phyloP scores from a whole-genome alignment of 2,329 filamentous ascomycete genomes.

The Xylaria digitata region DNA sequence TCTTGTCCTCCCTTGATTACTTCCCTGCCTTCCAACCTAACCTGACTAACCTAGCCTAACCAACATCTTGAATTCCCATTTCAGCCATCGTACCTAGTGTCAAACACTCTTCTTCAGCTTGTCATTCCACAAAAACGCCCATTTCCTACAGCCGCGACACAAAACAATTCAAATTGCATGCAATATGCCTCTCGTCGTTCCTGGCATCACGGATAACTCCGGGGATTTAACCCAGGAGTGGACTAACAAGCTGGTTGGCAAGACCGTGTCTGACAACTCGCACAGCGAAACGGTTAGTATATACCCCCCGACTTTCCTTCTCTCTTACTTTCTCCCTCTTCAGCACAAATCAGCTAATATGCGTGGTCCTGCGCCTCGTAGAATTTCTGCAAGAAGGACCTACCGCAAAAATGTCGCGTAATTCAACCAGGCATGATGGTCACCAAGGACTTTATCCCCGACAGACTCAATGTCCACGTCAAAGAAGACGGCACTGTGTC shows the following conservation, averaged over 20 bases:
- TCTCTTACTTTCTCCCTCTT: slow-evolving; percentile 11
- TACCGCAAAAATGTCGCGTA: slow-evolving; percentile 67
- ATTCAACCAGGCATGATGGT: slow-evolving; percentile 68
- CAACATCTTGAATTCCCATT: neutral
- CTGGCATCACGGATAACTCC: slow-evolving; percentile 62
- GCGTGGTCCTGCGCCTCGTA: slow-evolving; percentile 45
- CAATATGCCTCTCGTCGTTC: slow-evolving; percentile 74
- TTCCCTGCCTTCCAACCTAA: too few species aligned
- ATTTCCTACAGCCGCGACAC: neutral
- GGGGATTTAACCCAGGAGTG: slow-evolving; percentile 64
- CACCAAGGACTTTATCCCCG: slow-evolving; percentile 66
- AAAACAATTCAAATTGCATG: slow-evolving; percentile 28
- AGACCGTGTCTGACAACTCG: slow-evolving; percentile 66
- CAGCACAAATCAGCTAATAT: slow-evolving; percentile 9
- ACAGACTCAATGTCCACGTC: slow-evolving; percentile 69
- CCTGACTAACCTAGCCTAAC: too few species aligned
- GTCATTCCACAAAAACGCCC: neutral
- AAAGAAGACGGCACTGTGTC: slow-evolving; percentile 70
- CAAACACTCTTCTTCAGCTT: neutral
- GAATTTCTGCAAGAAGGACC: slow-evolving; percentile 70
- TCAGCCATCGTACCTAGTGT: too few species aligned
- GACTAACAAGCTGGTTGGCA: slow-evolving; percentile 71
- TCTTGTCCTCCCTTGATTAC: too few species aligned
- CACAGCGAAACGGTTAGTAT: slow-evolving; percentile 64
- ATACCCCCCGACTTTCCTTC: neutral